Conservation (phyloP, 2,329 filamentous ascomycete genomes). For the Knufia petricola region DNA sequence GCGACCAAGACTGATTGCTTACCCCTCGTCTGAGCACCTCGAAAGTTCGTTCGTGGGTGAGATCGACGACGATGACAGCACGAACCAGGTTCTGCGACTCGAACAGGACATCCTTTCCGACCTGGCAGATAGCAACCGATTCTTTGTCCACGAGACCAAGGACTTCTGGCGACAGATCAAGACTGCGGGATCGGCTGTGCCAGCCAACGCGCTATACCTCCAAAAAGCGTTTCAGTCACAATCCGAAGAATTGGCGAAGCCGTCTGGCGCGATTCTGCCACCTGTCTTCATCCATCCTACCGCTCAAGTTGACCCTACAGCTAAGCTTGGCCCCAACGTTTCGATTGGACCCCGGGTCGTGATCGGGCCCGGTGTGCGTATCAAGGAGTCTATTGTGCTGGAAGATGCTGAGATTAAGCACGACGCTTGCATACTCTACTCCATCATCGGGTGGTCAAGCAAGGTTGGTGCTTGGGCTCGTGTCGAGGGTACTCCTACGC, state of each 20-base stretch:
- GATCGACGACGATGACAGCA: constrained; percentile 64
- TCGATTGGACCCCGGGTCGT: constrained; percentile 83
- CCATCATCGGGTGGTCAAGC: constrained; percentile 95
- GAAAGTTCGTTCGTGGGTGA: constrained; percentile 59
- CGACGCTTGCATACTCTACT: constrained; percentile 88
- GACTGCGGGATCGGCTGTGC: constrained; percentile 92
- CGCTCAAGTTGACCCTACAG: constrained; percentile 81
- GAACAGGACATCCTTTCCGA: constrained; percentile 96
- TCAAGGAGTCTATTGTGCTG: constrained; percentile 93
- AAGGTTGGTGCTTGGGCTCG: constrained; percentile 95
- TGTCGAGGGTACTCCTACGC: constrained; percentile 88
- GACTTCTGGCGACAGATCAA: constrained; percentile 99
- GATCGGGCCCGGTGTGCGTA: constrained; percentile 75
- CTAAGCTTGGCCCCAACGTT: constrained; percentile 94
- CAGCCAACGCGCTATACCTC: constrained; percentile 91
- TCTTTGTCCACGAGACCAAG: constrained; percentile 97
- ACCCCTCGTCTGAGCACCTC: constrained; percentile 90
- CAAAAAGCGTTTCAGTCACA: constrained; percentile 82
- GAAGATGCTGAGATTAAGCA: constrained; percentile 95
- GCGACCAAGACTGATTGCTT: constrained; percentile 82
- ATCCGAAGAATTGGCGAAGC: constrained; percentile 69
- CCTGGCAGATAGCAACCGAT: constrained; percentile 92
- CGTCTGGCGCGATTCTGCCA: constrained; percentile 77
- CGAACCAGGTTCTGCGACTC: constrained; percentile 80
- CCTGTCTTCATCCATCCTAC: constrained; percentile 94